Evolutionary conservation across 495 filamentous ascomycete genomes (phyloP).

Genomic region (Hypoxylon fuscum): DNA sequence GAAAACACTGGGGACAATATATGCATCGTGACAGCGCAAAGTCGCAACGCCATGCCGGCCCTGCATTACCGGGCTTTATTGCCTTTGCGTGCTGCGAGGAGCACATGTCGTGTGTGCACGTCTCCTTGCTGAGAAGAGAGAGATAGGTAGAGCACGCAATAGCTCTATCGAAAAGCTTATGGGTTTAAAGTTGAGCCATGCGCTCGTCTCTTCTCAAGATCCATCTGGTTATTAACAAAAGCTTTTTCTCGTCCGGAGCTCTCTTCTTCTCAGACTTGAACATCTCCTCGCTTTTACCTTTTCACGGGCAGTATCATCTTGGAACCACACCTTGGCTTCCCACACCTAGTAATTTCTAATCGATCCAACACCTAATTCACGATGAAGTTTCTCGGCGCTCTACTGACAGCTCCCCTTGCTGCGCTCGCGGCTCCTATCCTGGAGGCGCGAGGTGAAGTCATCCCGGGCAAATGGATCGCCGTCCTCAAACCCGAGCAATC

Average conservation of each 20-base stretch:
- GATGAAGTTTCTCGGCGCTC: conserved; percentile 39
- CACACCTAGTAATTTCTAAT: not conserved
- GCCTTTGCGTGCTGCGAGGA: conserved; percentile 15
- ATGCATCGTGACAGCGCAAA: conserved; percentile 20
- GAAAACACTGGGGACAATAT: conserved; percentile 2
- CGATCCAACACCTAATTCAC: conserved; percentile 11
- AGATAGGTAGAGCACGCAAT: conserved; percentile 6
- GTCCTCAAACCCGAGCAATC: conserved; percentile 56
- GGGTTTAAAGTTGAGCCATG: conserved; percentile 29
- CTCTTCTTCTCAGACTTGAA: not conserved
- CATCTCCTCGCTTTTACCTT: conserved; percentile 6
- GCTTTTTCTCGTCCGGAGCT: not conserved
- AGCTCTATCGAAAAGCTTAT: conserved; percentile 17
- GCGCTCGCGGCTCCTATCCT: conserved; percentile 47
- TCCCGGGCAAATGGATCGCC: conserved; percentile 65
- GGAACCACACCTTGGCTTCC: not conserved
- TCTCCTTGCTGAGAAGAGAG: not conserved
- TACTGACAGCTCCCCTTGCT: conserved; percentile 28
- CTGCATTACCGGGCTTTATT: conserved; percentile 14
- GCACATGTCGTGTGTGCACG: conserved; percentile 7
- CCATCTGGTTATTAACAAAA: not conserved
- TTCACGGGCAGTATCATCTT: not conserved
- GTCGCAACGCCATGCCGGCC: conserved; percentile 20
- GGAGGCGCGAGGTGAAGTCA: conserved; percentile 41
- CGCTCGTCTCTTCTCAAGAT: not conserved